Evolutionary conservation across 768 basidiomycete species (phyloP).

Genomic region (Russula compacta): DNA sequence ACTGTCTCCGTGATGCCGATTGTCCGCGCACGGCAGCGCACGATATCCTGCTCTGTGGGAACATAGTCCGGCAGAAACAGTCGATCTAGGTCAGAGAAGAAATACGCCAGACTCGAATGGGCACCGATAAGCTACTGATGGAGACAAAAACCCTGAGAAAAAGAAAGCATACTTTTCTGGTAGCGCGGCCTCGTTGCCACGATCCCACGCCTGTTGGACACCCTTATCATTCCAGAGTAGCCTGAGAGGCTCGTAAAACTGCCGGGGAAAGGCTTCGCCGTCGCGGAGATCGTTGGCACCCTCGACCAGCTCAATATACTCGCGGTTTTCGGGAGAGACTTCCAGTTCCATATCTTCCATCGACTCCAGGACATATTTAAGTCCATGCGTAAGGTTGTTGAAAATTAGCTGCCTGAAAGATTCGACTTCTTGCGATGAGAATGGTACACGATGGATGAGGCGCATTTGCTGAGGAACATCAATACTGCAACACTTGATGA

Average conservation of each 20-base stretch:
- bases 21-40: constrained; percentile 77
- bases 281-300: constrained; percentile 65
- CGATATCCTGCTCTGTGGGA: constrained; percentile 82
- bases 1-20: constrained; percentile 87
- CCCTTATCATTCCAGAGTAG: constrained; percentile 69
- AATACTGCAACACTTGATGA: neutral
- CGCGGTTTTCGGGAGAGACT: constrained; percentile 50
- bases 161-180: constrained; percentile 70
- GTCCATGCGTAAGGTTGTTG: constrained; percentile 81
- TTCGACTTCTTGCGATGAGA: constrained; percentile 75
- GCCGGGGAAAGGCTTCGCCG: constrained; percentile 66
- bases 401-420: constrained; percentile 87
- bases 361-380: constrained; percentile 73
- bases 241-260: constrained; percentile 58
- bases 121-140: constrained; percentile 5
- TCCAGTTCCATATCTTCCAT: constrained; percentile 85
- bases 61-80: constrained; percentile 64
- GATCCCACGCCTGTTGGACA: constrained; percentile 63
- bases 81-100: constrained; percentile 70
- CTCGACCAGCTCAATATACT: constrained; percentile 54
- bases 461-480: constrained; percentile 76
- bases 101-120: constrained; percentile 52
- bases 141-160: neutral
- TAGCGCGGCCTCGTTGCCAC: constrained; percentile 85
- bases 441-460: constrained; percentile 82